Percentiles rank a stretch among this genome's conserved stretches.
Evolutionary conservation across 2,329 filamentous ascomycete species (phyloP).

Genomic region (Beauveria pseudobassiana): DNA sequence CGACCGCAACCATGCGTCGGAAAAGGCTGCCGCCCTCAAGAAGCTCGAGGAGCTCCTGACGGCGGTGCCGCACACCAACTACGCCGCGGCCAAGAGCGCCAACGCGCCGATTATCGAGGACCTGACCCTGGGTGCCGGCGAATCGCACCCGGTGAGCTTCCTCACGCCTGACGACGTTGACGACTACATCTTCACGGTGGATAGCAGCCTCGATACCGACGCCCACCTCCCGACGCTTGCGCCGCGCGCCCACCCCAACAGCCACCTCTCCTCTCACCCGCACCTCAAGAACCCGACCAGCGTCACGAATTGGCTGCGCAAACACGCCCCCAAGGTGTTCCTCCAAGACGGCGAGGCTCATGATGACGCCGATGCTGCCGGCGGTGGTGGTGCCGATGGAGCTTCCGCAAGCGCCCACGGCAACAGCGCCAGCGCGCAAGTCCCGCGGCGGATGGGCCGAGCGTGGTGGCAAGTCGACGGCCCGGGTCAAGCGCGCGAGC

Average conservation of each 20-base stretch:
- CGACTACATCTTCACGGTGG: conserved; percentile 62
- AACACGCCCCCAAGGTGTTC: conserved; percentile 78
- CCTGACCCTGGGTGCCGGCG: conserved; percentile 41
- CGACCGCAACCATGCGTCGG: conserved; percentile 28
- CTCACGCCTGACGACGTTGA: conserved; percentile 64
- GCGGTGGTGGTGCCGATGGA: conserved; percentile 24
- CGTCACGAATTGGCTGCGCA: conserved; percentile 91
- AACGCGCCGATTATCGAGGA: conserved; percentile 51
- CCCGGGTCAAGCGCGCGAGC: conserved; percentile 29
- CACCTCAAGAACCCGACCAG: conserved; percentile 68
- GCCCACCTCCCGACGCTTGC: conserved; percentile 43
- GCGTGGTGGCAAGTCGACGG: conserved; percentile 32
- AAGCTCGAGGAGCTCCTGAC: conserved; percentile 42
- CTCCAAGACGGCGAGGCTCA: conserved; percentile 61
- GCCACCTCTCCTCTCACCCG: conserved; percentile 31
- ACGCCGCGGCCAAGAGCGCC: conserved; percentile 50
- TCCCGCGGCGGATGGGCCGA: conserved; percentile 26
- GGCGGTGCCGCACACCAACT: conserved; percentile 45
- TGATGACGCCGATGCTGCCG: conserved; percentile 22
- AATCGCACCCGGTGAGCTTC: conserved; percentile 55
- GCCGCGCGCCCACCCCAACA: conserved; percentile 34
- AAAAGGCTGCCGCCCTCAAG: conserved; percentile 38
- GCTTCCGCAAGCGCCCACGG: not conserved
- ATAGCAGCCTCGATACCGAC: conserved; percentile 39
- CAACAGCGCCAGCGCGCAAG: conserved; percentile 25